Conservation (phyloP, 768 basidiomycete genomes). For the Boletus sensibilis region DNA sequence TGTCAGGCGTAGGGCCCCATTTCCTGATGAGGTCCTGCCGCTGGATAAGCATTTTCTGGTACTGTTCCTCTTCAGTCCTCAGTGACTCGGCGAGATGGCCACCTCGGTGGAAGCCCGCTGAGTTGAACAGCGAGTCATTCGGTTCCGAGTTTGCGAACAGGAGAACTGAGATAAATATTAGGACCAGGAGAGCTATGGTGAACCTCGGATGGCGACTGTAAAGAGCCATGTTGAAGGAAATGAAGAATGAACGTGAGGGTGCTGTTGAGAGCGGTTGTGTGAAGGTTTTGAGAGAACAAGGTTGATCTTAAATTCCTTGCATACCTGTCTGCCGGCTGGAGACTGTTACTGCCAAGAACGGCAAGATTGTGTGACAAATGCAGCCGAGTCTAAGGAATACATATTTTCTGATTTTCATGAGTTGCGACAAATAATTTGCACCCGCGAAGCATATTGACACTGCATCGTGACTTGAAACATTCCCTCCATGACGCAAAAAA, state of each 20-base stretch:
- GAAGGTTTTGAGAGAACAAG: background rate
- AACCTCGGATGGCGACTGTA: constrained; percentile 32
- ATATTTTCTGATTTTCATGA: too few relatives aligned
- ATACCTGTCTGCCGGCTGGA: too few relatives aligned
- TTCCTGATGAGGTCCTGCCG: constrained; percentile 49
- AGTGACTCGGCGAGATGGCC: constrained; percentile 12
- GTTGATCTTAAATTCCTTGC: background rate
- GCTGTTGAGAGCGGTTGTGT: constrained; percentile 12
- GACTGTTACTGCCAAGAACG: background rate
- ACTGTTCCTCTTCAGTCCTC: constrained; percentile 29
- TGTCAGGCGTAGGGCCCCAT: constrained; percentile 53
- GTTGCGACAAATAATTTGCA: too few relatives aligned
- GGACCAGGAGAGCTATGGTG: constrained; percentile 26
- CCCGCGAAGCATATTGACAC: background rate
- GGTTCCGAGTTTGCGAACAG: constrained; percentile 26
- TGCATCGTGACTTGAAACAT: background rate
- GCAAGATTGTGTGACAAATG: background rate
- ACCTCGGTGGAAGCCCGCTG: constrained; percentile 4
- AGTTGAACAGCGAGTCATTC: background rate
- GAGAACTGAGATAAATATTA: constrained; percentile 28
- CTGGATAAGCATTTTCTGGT: constrained; percentile 40
- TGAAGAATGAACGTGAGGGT: constrained; percentile 8
- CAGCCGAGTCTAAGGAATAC: background rate
- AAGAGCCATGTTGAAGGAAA: constrained; percentile 21
- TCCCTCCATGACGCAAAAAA: background rate